Evolutionary conservation across 495 filamentous ascomycete species (phyloP).

Genomic region (Jackrogersella multiformis): DNA sequence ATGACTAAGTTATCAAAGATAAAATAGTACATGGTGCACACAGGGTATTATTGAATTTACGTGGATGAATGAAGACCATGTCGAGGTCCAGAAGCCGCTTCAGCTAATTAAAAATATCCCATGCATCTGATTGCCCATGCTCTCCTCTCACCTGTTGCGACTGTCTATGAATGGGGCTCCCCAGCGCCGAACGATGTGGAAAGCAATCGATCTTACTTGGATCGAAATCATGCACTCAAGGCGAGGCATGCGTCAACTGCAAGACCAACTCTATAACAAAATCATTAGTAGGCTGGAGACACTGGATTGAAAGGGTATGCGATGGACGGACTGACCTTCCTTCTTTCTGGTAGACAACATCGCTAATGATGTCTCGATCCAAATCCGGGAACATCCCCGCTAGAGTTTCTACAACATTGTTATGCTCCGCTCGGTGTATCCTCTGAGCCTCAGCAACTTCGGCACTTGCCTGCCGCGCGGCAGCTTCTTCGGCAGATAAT

Average conservation of each 20-base stretch:
- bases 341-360: slow-evolving; percentile 91
- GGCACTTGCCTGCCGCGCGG: slow-evolving; percentile 91
- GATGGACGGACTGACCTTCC: slow-evolving; percentile 71
- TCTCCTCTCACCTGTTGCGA: slow-evolving; percentile 4
- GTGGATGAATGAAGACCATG: slow-evolving; percentile 8
- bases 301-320: not conserved
- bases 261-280: slow-evolving; percentile 73
- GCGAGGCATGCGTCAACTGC: slow-evolving; percentile 94
- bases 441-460: slow-evolving; percentile 89
- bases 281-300: slow-evolving; percentile 34
- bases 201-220: not conserved
- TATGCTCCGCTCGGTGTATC: slow-evolving; percentile 85
- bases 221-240: slow-evolving; percentile 61
- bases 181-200: not conserved
- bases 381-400: slow-evolving; percentile 93
- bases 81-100: slow-evolving; percentile 7
- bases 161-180: slow-evolving; percentile 2
- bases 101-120: slow-evolving; percentile 11
- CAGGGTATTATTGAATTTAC: slow-evolving; percentile 26
- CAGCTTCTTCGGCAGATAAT: slow-evolving; percentile 83
- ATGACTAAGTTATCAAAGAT: not conserved
- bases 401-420: slow-evolving; percentile 89
- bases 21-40: not conserved
- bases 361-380: slow-evolving; percentile 89
- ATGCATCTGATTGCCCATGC: not conserved